Conservation (phyloP, 306 rosid genomes). For the Prinsepia uniflora region DNA sequence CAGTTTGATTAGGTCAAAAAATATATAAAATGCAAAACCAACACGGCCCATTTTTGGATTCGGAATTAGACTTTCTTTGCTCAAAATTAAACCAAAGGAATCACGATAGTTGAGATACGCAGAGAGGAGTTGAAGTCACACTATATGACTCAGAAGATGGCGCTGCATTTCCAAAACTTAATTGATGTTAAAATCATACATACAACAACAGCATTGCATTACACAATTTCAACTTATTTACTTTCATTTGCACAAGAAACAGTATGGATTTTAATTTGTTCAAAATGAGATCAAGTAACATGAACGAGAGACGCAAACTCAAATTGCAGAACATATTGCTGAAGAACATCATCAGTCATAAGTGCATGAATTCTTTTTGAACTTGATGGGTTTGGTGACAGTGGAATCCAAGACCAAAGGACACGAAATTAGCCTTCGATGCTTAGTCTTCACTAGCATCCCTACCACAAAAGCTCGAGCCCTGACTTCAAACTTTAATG, state of each 20-base stretch:
- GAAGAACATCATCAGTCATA: conserved; percentile 37
- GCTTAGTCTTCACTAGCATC: conserved; percentile 69
- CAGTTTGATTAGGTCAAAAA: too few species aligned
- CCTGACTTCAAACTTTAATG: conserved; percentile 48
- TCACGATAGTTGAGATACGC: too few species aligned
- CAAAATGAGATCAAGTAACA: background rate
- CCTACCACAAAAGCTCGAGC: conserved; percentile 82
- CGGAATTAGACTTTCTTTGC: too few species aligned
- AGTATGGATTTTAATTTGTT: background rate
- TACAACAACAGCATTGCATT: background rate
- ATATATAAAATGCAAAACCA: too few species aligned
- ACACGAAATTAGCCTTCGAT: conserved; percentile 58
- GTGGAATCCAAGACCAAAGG: conserved; percentile 52
- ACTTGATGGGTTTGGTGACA: conserved; percentile 57
- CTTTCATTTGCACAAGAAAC: background rate
- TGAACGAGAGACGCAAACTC: background rate
- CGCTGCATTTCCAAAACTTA: background rate
- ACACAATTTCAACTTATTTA: background rate
- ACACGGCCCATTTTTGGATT: too few species aligned
- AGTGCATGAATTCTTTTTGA: conserved; percentile 64
- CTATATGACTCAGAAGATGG: background rate
- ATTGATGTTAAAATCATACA: background rate
- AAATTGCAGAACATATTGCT: background rate
- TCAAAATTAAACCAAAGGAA: too few species aligned
- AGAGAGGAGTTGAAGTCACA: too few species aligned